Conservation (phyloP, 768 basidiomycete species). For the Boletus rufocinnamomeus region DNA sequence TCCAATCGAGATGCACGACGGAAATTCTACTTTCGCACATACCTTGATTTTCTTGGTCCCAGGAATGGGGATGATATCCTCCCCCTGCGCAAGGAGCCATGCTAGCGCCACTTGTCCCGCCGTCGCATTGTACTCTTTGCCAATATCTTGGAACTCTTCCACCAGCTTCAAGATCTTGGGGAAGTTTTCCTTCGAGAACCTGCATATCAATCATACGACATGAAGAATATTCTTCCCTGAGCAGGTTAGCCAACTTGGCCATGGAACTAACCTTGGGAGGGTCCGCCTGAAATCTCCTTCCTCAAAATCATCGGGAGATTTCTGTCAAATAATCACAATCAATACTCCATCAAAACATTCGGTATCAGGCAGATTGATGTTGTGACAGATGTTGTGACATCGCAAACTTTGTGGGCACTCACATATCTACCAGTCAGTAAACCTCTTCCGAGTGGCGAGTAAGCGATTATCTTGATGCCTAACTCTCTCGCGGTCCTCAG, state of each 20-base stretch:
- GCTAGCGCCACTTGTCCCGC: slow-evolving; percentile 42
- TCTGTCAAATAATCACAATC: slow-evolving; percentile 15
- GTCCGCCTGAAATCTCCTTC: slow-evolving; percentile 26
- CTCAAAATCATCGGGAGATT: slow-evolving; percentile 37
- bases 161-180: slow-evolving; percentile 43
- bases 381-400: too few relatives aligned
- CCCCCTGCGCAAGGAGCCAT: slow-evolving; percentile 42
- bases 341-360: neutral
- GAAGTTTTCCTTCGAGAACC: slow-evolving; percentile 46
- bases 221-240: neutral
- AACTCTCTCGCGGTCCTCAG: slow-evolving; percentile 49
- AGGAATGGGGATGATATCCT: slow-evolving; percentile 43
- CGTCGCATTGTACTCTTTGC: slow-evolving; percentile 36
- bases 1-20: neutral
- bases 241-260: slow-evolving; percentile 8
- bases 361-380: neutral
- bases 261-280: slow-evolving; percentile 29
- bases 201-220: neutral
- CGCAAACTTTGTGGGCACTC: slow-evolving; percentile 4
- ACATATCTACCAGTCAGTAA: slow-evolving; percentile 50
- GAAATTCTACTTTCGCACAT: neutral
- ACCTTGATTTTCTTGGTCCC: slow-evolving; percentile 42
- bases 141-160: slow-evolving; percentile 36
- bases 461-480: slow-evolving; percentile 51
- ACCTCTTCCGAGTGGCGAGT: slow-evolving; percentile 54